Conservation (phyloP, 768 basidiomycete genomes). For the Panellus pusillus region DNA sequence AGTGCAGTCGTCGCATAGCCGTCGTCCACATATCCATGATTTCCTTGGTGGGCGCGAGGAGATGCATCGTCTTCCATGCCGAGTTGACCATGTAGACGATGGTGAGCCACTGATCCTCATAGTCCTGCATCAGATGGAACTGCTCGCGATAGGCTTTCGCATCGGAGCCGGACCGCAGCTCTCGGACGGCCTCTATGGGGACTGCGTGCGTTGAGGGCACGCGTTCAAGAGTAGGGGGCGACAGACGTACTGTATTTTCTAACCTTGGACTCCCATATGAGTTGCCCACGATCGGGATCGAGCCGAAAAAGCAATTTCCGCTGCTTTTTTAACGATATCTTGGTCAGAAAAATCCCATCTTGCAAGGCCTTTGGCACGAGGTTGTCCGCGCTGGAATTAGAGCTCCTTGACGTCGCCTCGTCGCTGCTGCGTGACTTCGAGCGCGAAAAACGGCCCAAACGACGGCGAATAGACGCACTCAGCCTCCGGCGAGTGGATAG, state of each 20-base stretch:
- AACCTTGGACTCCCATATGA: slow-evolving; percentile 70
- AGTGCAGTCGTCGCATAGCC: slow-evolving; percentile 62
- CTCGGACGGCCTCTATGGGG: slow-evolving; percentile 83
- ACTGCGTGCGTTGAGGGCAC: slow-evolving; percentile 45
- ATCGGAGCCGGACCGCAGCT: slow-evolving; percentile 74
- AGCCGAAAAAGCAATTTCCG: slow-evolving; percentile 68
- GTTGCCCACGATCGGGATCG: slow-evolving; percentile 74
- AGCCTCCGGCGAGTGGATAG: slow-evolving; percentile 13
- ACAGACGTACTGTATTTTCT: slow-evolving; percentile 41
- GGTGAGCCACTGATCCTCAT: slow-evolving; percentile 79
- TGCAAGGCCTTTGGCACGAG: slow-evolving; percentile 52
- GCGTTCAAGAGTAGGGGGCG: not conserved
- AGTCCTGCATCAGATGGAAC: slow-evolving; percentile 55
- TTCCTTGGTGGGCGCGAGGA: slow-evolving; percentile 65
- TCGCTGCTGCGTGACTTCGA: slow-evolving; percentile 12
- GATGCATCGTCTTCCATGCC: slow-evolving; percentile 82
- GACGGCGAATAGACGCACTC: slow-evolving; percentile 17
- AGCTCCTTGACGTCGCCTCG: slow-evolving; percentile 8
- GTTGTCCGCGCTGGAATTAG: slow-evolving; percentile 32
- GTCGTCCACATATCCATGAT: slow-evolving; percentile 52
- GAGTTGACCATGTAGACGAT: slow-evolving; percentile 80
- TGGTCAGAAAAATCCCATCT: slow-evolving; percentile 71
- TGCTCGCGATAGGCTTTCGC: slow-evolving; percentile 71
- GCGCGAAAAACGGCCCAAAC: slow-evolving; percentile 8
- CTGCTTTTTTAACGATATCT: slow-evolving; percentile 74